Base-by-base conservation (phyloP, 148 eudicot genomes). In the Silene latifolia region DNA sequence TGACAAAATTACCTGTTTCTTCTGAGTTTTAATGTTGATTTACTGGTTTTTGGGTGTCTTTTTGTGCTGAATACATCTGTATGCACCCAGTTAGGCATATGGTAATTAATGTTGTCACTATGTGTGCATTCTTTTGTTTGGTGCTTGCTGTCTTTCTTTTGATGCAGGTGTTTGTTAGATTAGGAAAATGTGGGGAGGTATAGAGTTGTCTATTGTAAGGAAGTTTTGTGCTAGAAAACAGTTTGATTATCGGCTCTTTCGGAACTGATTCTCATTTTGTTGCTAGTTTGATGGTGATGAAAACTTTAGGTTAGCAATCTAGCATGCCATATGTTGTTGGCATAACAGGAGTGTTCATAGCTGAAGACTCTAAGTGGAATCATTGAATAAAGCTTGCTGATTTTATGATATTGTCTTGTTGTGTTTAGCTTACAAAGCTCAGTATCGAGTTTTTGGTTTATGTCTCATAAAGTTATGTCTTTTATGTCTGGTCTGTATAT, bases 201-300 rank as follows among this genome's bases (percentile, higher is more conserved):
- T n/a, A n/a, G n/a, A n/a, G n/a, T n/a, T n/a, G n/a, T n/a, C n/a
- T n/a, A n/a, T n/a, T n/a, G n/a, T n/a, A n/a, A n/a, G n/a, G n/a
- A n/a, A n/a, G n/a, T n/a, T n/a, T n/a, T 66, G 4, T 15, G 23
- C 51, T 18, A 19, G 13, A n/a, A 47, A 10, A 7, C 3, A n/a
- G 63, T 51, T 77, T 24, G 15, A 18, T 46, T 4, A 23, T 56
- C 57, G 21, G 72, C 25, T 74, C 18, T 20, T n/a, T 21, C 67
- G 47, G 4, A 42, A 23, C 17, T 47, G 3, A 59, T 12, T 21
- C 25, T 63, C 59, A 12, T 25, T 25, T 66, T 4, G 59, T 48
- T 68, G 61, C 10, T 69, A 74, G 27, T 21, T 60, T 47, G 62
- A 60, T 66, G 17, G 24, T 27, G 61, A 20, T 23, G 56, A 78